Conservation (phyloP, 768 basidiomycete species). For the Suillus paluster region DNA sequence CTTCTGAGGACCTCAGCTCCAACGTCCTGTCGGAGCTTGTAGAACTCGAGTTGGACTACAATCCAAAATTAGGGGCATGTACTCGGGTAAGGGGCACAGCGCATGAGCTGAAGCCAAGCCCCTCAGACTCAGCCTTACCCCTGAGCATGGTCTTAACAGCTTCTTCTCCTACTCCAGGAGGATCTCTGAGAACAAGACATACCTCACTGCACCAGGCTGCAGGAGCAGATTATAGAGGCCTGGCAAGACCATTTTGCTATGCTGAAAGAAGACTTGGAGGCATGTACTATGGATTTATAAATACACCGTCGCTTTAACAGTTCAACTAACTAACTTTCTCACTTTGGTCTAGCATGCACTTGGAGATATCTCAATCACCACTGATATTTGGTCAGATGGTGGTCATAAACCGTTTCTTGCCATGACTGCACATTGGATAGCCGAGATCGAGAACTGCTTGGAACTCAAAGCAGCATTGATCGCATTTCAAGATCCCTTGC, state of each 20-base stretch:
- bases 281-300: too few species aligned
- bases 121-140: too few species aligned
- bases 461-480: constrained; percentile 16
- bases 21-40: too few species aligned
- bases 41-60: too few species aligned
- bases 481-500: constrained; percentile 14
- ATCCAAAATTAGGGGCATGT: too few species aligned
- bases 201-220: constrained; percentile 27
- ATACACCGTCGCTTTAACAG: too few species aligned
- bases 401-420: constrained; percentile 34
- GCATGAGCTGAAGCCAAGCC: too few species aligned
- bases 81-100: too few species aligned
- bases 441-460: not conserved
- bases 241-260: constrained; percentile 21
- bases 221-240: constrained; percentile 23
- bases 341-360: too few species aligned
- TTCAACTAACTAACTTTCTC: too few species aligned
- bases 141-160: too few species aligned
- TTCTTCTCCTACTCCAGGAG: constrained; percentile 26
- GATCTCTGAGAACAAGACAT: constrained; percentile 28
- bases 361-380: constrained; percentile 29
- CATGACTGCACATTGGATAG: constrained; percentile 36
- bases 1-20: too few species aligned
- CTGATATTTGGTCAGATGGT: constrained; percentile 43
- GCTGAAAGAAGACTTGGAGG: constrained; percentile 27